Evolutionary conservation across 2,329 filamentous ascomycete species (phyloP), one percentile per base, ranked within the genome.

Genomic region (Fusarium staphyleae): DNA sequence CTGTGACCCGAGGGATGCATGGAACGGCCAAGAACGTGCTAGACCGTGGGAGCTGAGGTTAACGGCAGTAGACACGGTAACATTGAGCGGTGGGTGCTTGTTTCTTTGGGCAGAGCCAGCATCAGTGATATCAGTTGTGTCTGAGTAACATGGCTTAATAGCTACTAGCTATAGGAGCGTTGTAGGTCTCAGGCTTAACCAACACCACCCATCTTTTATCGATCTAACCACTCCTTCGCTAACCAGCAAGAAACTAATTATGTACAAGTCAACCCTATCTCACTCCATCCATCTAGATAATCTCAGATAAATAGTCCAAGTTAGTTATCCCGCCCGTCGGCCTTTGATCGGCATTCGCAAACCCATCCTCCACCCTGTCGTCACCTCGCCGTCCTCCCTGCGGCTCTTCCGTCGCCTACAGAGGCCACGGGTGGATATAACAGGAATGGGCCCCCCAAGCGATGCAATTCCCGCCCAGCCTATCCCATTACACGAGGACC

Each of bases 331-430:
- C 44, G 12, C 32, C 33, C 45, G 39, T 66, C 63, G 63, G 63
- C 40, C 55, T 62, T 66, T 34, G 3, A 52, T 66, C 63, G 63
- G 63, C 52, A 65, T 66, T 66, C 63, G 47, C 59, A 54, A 55
- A 63, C 18, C 30, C 44, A 37, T 36, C 32, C 35, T 30, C 28
- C n/a, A 22, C 19, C 19, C 19, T 22, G 19, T 50, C 12, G 10
- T 24, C 44, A 30, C 30, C 37, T 34, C 14, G 16, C 19, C 33
- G 16, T 18, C 46, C 19, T 47, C 35, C 44, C 65, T 66, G 63
- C 63, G 63, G 63, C 63, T 66, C 63, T 63, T 48, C 52, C 48
- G 46, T 29, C 18, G 36, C 36, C 15, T 35, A n/a, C n/a, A n/a
- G n/a, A n/a, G 14, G 14, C 28, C 34, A 28, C 29, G 51, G 28